Percentiles rank a stretch among this genome's conserved stretches.
phyloP scores from a whole-genome alignment of 2,329 filamentous ascomycete species.

The Phialophora macrospora region DNA sequence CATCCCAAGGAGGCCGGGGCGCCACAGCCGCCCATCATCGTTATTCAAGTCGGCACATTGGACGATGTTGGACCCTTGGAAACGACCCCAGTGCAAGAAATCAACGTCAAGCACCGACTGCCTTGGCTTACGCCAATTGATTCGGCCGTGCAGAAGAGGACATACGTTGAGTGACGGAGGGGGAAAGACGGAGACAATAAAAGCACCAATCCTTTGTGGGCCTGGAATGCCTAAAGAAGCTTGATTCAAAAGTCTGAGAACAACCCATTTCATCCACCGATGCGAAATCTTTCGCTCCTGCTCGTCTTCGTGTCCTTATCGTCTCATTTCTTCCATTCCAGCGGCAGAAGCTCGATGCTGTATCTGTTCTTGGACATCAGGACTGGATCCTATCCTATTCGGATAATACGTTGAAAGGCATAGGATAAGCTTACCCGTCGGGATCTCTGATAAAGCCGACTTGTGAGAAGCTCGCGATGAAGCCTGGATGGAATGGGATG shows the following conservation, averaged over 20 bases:
- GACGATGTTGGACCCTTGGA: slow-evolving; percentile 15
- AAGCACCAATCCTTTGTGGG: too few species aligned
- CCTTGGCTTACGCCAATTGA: slow-evolving; percentile 9
- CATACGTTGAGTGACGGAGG: slow-evolving; percentile 2
- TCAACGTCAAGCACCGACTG: slow-evolving; percentile 24
- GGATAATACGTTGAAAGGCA: too few species aligned
- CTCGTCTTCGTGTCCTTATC: background rate
- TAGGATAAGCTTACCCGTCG: background rate
- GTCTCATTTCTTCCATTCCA: slow-evolving; percentile 11
- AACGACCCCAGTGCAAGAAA: slow-evolving; percentile 7
- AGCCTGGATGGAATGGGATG: background rate
- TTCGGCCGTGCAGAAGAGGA: slow-evolving; percentile 19
- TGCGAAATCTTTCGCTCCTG: background rate
- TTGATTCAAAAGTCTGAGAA: too few species aligned
- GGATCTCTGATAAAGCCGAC: background rate
- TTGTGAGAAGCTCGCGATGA: background rate
- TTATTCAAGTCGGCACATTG: slow-evolving; percentile 21
- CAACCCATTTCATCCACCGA: background rate
- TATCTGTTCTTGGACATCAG: background rate
- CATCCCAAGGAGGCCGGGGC: background rate
- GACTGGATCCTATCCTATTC: too few species aligned
- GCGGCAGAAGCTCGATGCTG: slow-evolving; percentile 14
- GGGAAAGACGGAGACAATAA: background rate
- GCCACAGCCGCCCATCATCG: background rate
- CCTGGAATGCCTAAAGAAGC: too few species aligned